Base-by-base conservation (phyloP, 2,329 filamentous ascomycete genomes). In the Verticillium nubilum region DNA sequence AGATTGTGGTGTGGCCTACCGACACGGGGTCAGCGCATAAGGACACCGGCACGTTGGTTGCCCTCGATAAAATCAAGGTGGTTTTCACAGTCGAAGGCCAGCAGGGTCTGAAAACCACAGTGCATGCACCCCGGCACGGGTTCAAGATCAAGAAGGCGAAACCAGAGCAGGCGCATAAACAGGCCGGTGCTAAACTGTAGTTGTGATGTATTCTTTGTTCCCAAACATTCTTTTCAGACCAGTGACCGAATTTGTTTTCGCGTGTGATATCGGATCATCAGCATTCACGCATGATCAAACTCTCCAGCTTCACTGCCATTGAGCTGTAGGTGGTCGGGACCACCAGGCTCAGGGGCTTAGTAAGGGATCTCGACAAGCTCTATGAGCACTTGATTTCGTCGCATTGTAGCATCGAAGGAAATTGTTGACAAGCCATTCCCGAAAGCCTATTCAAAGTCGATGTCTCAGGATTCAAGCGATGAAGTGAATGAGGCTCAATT, bases 121-220 rank as follows among this genome's bases (percentile, higher is more conserved):
- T 90, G 33, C 86, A 90, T 74, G 81, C 82, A 58, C 87, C 86
- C 6, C 77, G 86, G 64, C 80, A 82, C 68, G 81, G 82, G 25
- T 88, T 87, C 69, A 75, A 78, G 61, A 71, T 86, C 52, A 67
- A 64, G 59, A 76, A 75, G 61, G 62, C 55, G n/a, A 64, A 19
- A 12, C n/a, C 31, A 10, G 54, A 31, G 5, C 10, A 47, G 19
- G 33, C 13, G 12, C 15, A 15, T 17, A 37, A 37, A 6, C 42
- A 31, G 9, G 29, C 42, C 23, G 42, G 42, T 23, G 19, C n/a
- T n/a, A 47, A 47, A 23, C 42, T 47, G n/a, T 47, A 23, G 15
- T 4, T 17, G 5, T 17, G 19, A 25, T 47, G 42, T 23, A 10
- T 25, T 13, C 7, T 23, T 47, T 4, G 2, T 47, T 25, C n/a